These are phyloP conservation scores for Suillus decipiens DNA, from an alignment of 768 basidiomycete species.

Conservation along the genomic window DNA sequence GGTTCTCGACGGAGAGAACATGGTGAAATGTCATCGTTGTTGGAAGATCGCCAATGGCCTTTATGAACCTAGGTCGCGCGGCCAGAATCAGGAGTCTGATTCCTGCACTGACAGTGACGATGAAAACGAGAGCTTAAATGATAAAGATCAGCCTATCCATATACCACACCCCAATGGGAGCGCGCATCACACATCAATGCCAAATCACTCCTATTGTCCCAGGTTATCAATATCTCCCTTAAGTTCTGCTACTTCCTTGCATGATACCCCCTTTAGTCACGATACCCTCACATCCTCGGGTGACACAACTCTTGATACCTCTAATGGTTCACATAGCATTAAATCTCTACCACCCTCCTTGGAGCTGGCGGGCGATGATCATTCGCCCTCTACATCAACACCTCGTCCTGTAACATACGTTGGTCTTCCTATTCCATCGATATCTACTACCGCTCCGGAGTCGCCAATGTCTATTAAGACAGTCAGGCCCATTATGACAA, in stretches of 20 bases:
- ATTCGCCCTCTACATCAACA: slow-evolving; percentile 22
- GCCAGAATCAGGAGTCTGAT: slow-evolving; percentile 25
- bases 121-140: slow-evolving; percentile 23
- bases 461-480: slow-evolving; percentile 32
- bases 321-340: slow-evolving; percentile 20
- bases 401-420: slow-evolving; percentile 33
- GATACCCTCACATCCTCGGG: slow-evolving; percentile 26
- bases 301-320: slow-evolving; percentile 24
- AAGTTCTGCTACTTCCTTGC: slow-evolving; percentile 42
- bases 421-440: slow-evolving; percentile 52
- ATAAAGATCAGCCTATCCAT: neutral
- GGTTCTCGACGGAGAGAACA: slow-evolving; percentile 89
- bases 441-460: slow-evolving; percentile 52
- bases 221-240: slow-evolving; percentile 20
- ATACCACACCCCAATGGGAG: neutral
- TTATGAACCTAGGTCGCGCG: slow-evolving; percentile 37
- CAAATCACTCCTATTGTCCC: neutral
- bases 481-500: slow-evolving; percentile 17
- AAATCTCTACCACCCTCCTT: slow-evolving; percentile 31
- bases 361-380: slow-evolving; percentile 26
- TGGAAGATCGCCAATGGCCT: slow-evolving; percentile 88
- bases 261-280: slow-evolving; percentile 27
- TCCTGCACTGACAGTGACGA: slow-evolving; percentile 37
- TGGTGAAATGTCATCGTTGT: slow-evolving; percentile 90
- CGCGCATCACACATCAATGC: neutral